Evolutionary conservation across 2,329 filamentous ascomycete species (phyloP).

Genomic region (Penicillium decumbens): DNA sequence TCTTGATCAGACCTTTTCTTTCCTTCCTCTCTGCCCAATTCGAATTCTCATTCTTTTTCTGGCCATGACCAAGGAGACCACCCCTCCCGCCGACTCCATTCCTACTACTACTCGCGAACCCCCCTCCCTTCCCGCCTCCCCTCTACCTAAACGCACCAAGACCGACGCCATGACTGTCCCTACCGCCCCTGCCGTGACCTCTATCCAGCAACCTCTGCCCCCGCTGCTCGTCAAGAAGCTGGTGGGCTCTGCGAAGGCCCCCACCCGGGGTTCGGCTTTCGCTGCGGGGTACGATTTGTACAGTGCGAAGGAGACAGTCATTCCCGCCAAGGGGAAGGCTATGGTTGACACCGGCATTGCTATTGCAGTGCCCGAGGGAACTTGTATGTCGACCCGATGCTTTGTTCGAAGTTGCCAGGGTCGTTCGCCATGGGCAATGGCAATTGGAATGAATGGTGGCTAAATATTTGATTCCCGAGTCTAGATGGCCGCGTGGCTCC

Average conservation of each 20-base stretch:
- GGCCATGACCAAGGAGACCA: constrained; percentile 44
- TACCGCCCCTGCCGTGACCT: constrained; percentile 29
- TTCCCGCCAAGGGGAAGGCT: constrained; percentile 77
- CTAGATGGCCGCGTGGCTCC: constrained; percentile 84
- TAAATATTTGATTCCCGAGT: constrained; percentile 4
- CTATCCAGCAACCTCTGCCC: constrained; percentile 47
- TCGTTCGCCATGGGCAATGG: background rate
- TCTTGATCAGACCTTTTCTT: background rate
- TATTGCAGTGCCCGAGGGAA: constrained; percentile 84
- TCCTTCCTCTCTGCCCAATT: background rate
- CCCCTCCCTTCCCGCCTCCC: constrained; percentile 64
- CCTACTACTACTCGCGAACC: constrained; percentile 38
- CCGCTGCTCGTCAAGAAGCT: constrained; percentile 84
- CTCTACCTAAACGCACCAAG: constrained; percentile 76
- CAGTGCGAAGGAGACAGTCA: constrained; percentile 64
- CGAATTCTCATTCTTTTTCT: background rate
- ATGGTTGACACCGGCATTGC: constrained; percentile 87
- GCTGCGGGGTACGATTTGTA: constrained; percentile 95
- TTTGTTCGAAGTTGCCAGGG: background rate
- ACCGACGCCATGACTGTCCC: constrained; percentile 43
- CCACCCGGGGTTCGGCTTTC: constrained; percentile 81
- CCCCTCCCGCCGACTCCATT: constrained; percentile 32
- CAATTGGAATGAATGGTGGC: background rate
- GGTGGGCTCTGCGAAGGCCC: constrained; percentile 69
- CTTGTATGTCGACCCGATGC: constrained; percentile 61